Evolutionary conservation across 768 basidiomycete genomes (phyloP).

Genomic region (Boletus vermiculosoides): DNA sequence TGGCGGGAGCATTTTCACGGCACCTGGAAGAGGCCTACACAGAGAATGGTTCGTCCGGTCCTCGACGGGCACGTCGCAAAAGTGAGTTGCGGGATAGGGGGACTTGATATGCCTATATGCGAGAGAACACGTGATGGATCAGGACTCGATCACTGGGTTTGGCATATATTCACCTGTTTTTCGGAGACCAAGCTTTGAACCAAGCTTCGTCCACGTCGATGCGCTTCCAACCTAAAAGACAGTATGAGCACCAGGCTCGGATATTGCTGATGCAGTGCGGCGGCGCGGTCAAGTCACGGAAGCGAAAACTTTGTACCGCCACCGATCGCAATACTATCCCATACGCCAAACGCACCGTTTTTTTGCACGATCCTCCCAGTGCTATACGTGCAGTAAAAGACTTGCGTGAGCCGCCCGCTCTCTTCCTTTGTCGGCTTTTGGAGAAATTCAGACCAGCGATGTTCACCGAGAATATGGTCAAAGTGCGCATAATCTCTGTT

Average conservation of each 20-base stretch:
- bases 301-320: neutral
- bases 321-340: neutral
- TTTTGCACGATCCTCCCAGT: constrained; percentile 45
- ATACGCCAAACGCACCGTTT: constrained; percentile 33
- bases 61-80: constrained; percentile 40
- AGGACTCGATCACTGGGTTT: neutral
- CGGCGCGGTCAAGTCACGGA: neutral
- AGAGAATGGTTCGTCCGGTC: constrained; percentile 38
- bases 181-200: constrained; percentile 35
- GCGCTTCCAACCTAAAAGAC: constrained; percentile 45
- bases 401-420: constrained; percentile 23
- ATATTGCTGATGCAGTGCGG: neutral
- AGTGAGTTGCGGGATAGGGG: constrained; percentile 42
- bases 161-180: constrained; percentile 23
- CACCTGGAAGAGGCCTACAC: constrained; percentile 45
- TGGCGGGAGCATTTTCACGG: constrained; percentile 26
- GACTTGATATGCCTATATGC: constrained; percentile 29
- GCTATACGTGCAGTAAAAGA: constrained; percentile 42
- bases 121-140: neutral
- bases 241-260: neutral
- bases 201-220: constrained; percentile 43
- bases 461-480: constrained; percentile 41
- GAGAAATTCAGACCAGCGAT: constrained; percentile 44
- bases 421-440: constrained; percentile 32
- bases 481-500: constrained; percentile 31